Conservation (phyloP, 2,329 filamentous ascomycete genomes). For the Aspergillus fischeri region DNA sequence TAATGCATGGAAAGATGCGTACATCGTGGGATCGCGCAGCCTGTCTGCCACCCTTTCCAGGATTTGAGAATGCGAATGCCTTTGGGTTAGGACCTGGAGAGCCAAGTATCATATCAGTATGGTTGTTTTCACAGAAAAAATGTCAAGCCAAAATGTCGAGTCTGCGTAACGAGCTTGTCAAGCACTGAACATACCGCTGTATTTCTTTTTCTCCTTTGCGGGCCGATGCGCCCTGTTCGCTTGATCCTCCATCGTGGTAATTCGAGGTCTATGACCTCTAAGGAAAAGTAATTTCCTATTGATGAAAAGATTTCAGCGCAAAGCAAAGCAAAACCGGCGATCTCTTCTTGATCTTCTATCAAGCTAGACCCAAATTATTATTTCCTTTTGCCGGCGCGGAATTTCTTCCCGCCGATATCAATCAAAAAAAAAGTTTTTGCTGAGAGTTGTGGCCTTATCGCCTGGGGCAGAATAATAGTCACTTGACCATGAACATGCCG, state of each 20-base stretch:
- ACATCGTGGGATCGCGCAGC: constrained; percentile 54
- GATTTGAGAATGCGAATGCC: constrained; percentile 79
- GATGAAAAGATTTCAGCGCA: constrained; percentile 12
- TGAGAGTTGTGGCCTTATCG: background rate
- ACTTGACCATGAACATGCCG: background rate
- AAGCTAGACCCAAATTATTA: constrained; percentile 31
- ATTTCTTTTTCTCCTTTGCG: constrained; percentile 83
- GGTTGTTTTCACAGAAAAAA: background rate
- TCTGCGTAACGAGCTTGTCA: background rate
- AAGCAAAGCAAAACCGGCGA: constrained; percentile 8
- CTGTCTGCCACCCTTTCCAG: constrained; percentile 73
- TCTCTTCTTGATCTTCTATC: constrained; percentile 12
- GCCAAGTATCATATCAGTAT: constrained; percentile 6
- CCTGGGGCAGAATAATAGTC: constrained; percentile 12
- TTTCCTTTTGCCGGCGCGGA: constrained; percentile 25
- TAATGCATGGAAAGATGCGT: constrained; percentile 15
- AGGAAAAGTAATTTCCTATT: constrained; percentile 11
- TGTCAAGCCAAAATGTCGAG: background rate
- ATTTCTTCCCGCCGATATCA: constrained; percentile 18
- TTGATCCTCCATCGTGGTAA: constrained; percentile 69
- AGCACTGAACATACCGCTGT: constrained; percentile 48
- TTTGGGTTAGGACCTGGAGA: constrained; percentile 72
- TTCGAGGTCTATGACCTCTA: constrained; percentile 26
- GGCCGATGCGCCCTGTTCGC: constrained; percentile 79
- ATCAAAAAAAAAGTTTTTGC: constrained; percentile 14